These are phyloP conservation scores for Magnaporthales sp. DNA, from an alignment of 2,329 filamentous ascomycete species.

Conservation along the genomic window DNA sequence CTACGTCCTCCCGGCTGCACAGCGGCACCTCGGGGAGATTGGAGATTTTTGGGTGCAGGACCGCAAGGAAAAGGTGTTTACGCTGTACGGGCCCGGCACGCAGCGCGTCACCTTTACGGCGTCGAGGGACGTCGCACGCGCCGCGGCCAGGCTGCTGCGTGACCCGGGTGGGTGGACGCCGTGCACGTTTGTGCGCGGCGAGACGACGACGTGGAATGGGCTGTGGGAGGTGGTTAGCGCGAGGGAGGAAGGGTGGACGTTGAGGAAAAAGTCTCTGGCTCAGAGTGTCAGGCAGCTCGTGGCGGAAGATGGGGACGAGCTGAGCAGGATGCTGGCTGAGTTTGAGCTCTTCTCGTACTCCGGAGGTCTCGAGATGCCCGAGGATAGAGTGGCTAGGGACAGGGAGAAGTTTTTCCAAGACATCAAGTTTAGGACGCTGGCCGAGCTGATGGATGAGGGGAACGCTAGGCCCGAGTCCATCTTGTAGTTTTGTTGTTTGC, in stretches of 20 bases:
- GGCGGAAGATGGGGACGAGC: neutral
- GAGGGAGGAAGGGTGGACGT: neutral
- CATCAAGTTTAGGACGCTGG: neutral
- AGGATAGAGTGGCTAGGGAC: neutral
- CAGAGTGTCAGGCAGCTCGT: neutral
- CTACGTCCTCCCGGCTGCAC: slow-evolving; percentile 5
- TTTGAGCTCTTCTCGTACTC: neutral
- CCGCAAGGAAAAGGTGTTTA: neutral
- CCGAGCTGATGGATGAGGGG: slow-evolving; percentile 3
- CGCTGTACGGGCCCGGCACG: slow-evolving; percentile 4
- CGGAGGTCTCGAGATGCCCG: neutral
- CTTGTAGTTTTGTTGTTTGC: too few relatives aligned
- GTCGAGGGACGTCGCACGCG: slow-evolving; percentile 6
- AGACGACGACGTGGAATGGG: slow-evolving; percentile 6
- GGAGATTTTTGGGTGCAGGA: too few relatives aligned
- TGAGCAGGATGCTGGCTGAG: neutral
- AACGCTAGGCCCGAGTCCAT: neutral
- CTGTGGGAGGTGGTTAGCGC: neutral
- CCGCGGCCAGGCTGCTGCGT: neutral
- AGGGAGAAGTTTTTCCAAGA: neutral
- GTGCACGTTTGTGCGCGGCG: slow-evolving; percentile 1
- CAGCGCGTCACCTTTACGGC: slow-evolving; percentile 4
- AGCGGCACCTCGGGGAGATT: neutral
- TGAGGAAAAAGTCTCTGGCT: neutral
- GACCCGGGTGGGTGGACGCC: slow-evolving; percentile 2